Percentiles rank a stretch among this genome's conserved stretches.
phyloP scores from a whole-genome alignment of 768 basidiomycete genomes.

The Pluteus cervinus region DNA sequence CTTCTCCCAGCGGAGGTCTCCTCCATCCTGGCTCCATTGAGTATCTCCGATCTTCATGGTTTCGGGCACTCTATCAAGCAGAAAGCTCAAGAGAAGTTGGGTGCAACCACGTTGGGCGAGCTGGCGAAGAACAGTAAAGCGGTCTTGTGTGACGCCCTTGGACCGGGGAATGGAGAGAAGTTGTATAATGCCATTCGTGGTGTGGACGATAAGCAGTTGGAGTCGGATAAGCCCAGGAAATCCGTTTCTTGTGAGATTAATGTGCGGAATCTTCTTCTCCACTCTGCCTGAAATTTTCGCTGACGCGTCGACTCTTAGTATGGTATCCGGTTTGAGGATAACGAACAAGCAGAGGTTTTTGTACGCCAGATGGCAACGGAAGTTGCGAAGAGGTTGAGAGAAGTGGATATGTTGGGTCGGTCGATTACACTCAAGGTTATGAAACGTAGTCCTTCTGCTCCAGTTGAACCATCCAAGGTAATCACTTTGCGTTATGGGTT shows the following conservation, averaged over 20 bases:
- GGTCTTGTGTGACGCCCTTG: conserved; percentile 65
- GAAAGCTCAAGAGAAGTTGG: conserved; percentile 79
- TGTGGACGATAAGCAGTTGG: conserved; percentile 72
- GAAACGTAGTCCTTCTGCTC: conserved; percentile 80
- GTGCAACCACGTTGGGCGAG: conserved; percentile 63
- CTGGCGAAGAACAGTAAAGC: conserved; percentile 57
- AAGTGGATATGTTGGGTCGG: conserved; percentile 62
- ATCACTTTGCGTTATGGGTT: conserved; percentile 7
- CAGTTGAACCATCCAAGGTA: conserved; percentile 89
- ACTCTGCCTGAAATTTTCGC: neutral
- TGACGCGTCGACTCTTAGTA: conserved; percentile 46
- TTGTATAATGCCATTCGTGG: conserved; percentile 82
- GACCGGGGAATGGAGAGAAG: conserved; percentile 77
- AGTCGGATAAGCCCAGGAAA: conserved; percentile 81
- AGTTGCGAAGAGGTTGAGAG: conserved; percentile 66
- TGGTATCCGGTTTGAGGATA: conserved; percentile 86
- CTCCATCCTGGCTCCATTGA: conserved; percentile 56
- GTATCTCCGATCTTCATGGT: conserved; percentile 80
- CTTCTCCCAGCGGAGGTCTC: conserved; percentile 49
- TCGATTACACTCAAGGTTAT: conserved; percentile 83
- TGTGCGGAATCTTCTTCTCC: conserved; percentile 39
- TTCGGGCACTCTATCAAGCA: conserved; percentile 73
- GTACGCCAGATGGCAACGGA: conserved; percentile 73
- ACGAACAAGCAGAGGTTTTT: conserved; percentile 77
- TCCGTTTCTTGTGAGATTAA: conserved; percentile 95